phyloP scores from a whole-genome alignment of 164 flowering plant species.

The Magnolia changhungtana region DNA sequence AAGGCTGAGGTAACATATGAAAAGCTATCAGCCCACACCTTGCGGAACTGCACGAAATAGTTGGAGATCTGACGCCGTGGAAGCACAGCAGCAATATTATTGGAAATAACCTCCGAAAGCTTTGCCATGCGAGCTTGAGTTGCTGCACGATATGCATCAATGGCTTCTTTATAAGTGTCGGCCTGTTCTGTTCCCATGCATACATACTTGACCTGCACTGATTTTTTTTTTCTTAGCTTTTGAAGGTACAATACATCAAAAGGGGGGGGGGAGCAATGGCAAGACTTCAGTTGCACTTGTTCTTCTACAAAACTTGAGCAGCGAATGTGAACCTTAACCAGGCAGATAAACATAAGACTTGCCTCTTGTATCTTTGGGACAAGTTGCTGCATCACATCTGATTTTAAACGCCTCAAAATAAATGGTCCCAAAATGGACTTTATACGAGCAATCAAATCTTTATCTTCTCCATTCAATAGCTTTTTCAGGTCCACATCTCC shows the following conservation, averaged over 20 bases:
- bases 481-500: constrained; percentile 87
- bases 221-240: constrained; percentile 12
- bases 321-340: neutral
- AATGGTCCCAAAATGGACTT: constrained; percentile 96
- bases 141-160: constrained; percentile 80
- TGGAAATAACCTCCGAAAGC: constrained; percentile 26
- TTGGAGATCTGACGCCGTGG: constrained; percentile 88
- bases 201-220: constrained; percentile 74
- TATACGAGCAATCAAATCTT: constrained; percentile 68
- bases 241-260: neutral
- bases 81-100: constrained; percentile 35
- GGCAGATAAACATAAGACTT: constrained; percentile 14
- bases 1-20: neutral
- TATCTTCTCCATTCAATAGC: constrained; percentile 71
- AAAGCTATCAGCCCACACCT: constrained; percentile 55
- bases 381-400: constrained; percentile 98
- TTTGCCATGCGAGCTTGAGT: constrained; percentile 63
- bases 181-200: constrained; percentile 67
- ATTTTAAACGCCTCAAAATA: constrained; percentile 87
- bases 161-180: constrained; percentile 82
- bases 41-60: constrained; percentile 86
- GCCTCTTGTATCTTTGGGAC: constrained; percentile 85
- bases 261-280: neutral
- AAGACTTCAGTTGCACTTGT: constrained; percentile 5
- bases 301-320: neutral